These are phyloP conservation scores for Xerocomus potaroensis DNA, from an alignment of 768 basidiomycete species.

Conservation along the genomic window DNA sequence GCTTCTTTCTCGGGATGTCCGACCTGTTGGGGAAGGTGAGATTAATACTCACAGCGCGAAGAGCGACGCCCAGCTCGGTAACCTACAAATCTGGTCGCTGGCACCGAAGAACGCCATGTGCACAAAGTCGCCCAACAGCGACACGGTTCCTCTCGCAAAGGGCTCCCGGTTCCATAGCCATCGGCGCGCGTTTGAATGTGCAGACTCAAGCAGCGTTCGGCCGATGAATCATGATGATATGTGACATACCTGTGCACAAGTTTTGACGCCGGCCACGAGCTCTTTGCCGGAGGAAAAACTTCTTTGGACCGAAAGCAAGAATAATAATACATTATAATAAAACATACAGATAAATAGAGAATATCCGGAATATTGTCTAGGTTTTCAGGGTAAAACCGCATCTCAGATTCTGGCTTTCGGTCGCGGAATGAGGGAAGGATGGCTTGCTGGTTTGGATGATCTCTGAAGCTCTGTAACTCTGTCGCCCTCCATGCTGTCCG, in stretches of 20 bases:
- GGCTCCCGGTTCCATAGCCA: conserved; percentile 8
- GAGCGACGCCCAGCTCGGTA: no score
- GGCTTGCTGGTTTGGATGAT: conserved; percentile 8
- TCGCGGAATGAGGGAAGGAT: conserved; percentile 25
- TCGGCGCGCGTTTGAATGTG: neutral
- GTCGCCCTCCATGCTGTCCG: conserved; percentile 20
- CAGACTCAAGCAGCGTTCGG: no score
- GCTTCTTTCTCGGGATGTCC: conserved; percentile 37
- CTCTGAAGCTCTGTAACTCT: neutral
- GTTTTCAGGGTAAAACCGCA: neutral
- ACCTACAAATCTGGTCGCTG: conserved; percentile 54
- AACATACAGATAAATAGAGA: conserved; percentile 29
- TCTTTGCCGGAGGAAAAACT: no score
- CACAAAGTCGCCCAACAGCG: conserved; percentile 40
- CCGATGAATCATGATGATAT: no score
- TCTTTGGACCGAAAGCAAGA: no score
- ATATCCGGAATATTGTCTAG: no score
- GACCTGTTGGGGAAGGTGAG: conserved; percentile 23
- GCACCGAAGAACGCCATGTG: conserved; percentile 15
- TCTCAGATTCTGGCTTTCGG: conserved; percentile 16
- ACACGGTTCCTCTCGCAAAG: conserved; percentile 18
- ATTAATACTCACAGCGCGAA: no score
- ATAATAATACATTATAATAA: conserved; percentile 11
- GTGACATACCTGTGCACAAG: no score
- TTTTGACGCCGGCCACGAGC: no score